Conservation (phyloP, 176 grass and related monocot species). For the Musa schizocarpa region DNA sequence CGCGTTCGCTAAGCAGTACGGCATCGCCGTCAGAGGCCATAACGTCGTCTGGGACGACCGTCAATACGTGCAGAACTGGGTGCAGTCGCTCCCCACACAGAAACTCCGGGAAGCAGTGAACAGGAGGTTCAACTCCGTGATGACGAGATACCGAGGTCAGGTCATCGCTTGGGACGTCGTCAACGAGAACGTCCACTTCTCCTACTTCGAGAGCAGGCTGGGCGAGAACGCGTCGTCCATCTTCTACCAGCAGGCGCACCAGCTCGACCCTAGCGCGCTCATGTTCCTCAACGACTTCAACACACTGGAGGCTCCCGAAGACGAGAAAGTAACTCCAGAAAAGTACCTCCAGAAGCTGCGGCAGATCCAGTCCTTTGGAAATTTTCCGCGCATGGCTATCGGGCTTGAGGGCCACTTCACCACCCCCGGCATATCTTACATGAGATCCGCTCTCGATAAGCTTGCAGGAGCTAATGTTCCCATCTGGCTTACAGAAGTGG, state of each 20-base stretch:
- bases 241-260: slow-evolving; percentile 47
- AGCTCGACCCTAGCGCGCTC: slow-evolving; percentile 36
- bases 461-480: slow-evolving; percentile 38
- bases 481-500: slow-evolving; percentile 93
- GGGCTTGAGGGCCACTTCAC: slow-evolving; percentile 73
- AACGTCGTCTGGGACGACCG: slow-evolving; percentile 82
- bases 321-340: slow-evolving; percentile 20
- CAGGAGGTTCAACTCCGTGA: slow-evolving; percentile 35
- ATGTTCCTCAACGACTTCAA: slow-evolving; percentile 88
- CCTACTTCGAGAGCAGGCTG: slow-evolving; percentile 54
- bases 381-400: slow-evolving; percentile 39
- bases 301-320: slow-evolving; percentile 55
- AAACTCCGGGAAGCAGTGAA: slow-evolving; percentile 34
- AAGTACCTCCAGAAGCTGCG: slow-evolving; percentile 61
- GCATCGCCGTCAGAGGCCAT: slow-evolving; percentile 34
- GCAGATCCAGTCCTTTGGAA: slow-evolving; percentile 33
- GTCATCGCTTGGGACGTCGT: slow-evolving; percentile 92
- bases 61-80: slow-evolving; percentile 25
- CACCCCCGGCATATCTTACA: slow-evolving; percentile 58
- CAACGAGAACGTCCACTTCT: slow-evolving; percentile 79
- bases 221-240: slow-evolving; percentile 36
- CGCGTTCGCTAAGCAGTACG: slow-evolving; percentile 34
- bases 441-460: slow-evolving; percentile 56
- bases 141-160: slow-evolving; percentile 16
- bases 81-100: slow-evolving; percentile 1